Evolutionary conservation across 2,329 filamentous ascomycete genomes (phyloP), one percentile per base, ranked within the genome.

Genomic region (Ophiostoma sp.): DNA sequence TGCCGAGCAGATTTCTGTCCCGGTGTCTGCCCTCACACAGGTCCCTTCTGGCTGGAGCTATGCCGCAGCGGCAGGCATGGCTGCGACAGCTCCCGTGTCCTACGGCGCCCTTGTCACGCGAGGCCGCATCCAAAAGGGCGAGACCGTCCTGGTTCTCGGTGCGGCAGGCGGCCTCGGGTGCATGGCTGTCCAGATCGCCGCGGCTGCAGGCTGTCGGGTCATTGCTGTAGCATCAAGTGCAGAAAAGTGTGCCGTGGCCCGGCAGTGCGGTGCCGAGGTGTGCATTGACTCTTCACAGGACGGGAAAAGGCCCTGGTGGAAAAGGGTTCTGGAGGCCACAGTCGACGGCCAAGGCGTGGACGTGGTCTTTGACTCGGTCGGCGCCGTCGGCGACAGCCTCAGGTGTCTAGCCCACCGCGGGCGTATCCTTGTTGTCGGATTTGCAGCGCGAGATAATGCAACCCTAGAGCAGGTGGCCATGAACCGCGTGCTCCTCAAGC

Each of bases 281-380:
- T 57, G 52, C n/a, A 57, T 57, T 15, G 52, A 57, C 17, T 27
- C 52, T 23, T 57, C 52, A 57, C n/a, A 57, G 52, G n/a, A 54
- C 8, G 36, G 13, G 11, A 10, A 41, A 2, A 57, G 23, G 10
- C 23, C 52, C 7, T 57, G 52, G 52, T 57, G 52, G n/a, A n/a
- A 57, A n/a, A 23, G 52, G 17, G 52, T 89, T 2, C 77, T 81
- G n/a, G 76, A 77, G 2, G 72, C 83, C 27, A 87, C 85, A 0
- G 52, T 54, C 48, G 73, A 76, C 1, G 81, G 82, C 0, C 77
- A 79, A 39, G 86, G 86, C 0, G 86, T 85, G 1, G 82, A 89
- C 77, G 80, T 87, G 0, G 83, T 88, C 15, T 85, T 85, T 74
- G 86, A 89, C 77, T 81, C 83, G 8, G 85, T 88, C 13, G 86